Conservation (phyloP, 169 alveolate species). For the Perkinsus chesapeaki region DNA sequence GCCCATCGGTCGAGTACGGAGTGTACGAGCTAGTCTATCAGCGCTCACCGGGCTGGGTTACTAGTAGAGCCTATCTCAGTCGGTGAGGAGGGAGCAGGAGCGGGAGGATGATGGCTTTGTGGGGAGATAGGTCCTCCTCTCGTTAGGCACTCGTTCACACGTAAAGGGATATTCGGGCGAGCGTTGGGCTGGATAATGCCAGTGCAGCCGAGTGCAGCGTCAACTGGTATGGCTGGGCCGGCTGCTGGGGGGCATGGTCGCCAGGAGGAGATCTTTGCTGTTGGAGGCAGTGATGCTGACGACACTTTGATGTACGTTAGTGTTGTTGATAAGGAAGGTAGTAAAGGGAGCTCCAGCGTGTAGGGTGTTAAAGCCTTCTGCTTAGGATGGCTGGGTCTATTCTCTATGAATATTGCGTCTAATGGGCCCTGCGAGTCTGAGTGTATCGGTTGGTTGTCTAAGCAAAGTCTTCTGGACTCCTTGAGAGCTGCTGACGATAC, state of each 20-base stretch:
- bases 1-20: not conserved
- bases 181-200: not conserved
- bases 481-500: not conserved
- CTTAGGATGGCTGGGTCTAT: not conserved
- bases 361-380: not conserved
- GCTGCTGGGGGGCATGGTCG: not conserved
- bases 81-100: not conserved
- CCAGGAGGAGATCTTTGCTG: not conserved
- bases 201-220: not conserved
- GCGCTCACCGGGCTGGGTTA: not conserved
- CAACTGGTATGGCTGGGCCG: not conserved
- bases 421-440: not conserved
- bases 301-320: not conserved
- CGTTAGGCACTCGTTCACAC: not conserved
- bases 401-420: not conserved
- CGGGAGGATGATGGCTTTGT: not conserved
- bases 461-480: not conserved
- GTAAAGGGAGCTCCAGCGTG: not conserved
- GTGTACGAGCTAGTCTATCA: not conserved
- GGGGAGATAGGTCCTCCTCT: not conserved
- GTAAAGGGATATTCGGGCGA: not conserved
- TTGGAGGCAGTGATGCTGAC: not conserved
- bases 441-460: not conserved
- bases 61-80: not conserved
- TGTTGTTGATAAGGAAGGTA: not conserved